Evolutionary conservation across 176 grass and related monocot species (phyloP), one percentile per base, ranked within the genome.

Genomic region (Areca catechu): DNA sequence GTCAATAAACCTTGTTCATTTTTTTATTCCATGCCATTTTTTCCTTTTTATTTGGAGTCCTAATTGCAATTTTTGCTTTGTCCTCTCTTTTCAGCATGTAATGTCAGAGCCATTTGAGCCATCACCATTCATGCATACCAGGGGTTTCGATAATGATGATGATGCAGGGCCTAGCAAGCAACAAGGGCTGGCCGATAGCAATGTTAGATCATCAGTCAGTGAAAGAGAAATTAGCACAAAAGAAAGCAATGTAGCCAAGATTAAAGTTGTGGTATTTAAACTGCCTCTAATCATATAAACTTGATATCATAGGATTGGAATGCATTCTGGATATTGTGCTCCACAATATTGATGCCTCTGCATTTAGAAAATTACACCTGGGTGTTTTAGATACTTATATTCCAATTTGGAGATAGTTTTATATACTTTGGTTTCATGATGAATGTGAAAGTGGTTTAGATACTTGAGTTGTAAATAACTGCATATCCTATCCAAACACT

Each of bases 221-320:
- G 94, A 92, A 57, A 98, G 85, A 51, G 88, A 98, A 10, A 76
- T 28, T 54, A 79, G 18, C 14, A n/a, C 69, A 10, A 79, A 80
- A 68, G 88, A 89, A 79, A 98, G 77, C 69, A 92, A 88, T 83
- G 88, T 98, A 55, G 93, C 93, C 24, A 98, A 98, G 73, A 98
- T 98, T 70, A 98, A 98, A 98, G 93, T 86, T 48, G 87, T 98
- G 83, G 93, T 98, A 88, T 58, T 88, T 66, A 54, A 20, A 54
- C 6, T 22, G 17, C 53, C 54, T 51, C 34, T 14, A 43, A 43
- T 43, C 7, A 12, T 43, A 43, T 43, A 43, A 43, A 12, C 34
- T 43, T 43, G 34, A 43, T 12, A 43, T 12, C 34, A 43, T 43
- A 12, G 10, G 34, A 10, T 43, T 0, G 10, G 34, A 43, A 43